Evolutionary conservation across 257 asterid species (phyloP).

Genomic region (Solanum arcanum): DNA sequence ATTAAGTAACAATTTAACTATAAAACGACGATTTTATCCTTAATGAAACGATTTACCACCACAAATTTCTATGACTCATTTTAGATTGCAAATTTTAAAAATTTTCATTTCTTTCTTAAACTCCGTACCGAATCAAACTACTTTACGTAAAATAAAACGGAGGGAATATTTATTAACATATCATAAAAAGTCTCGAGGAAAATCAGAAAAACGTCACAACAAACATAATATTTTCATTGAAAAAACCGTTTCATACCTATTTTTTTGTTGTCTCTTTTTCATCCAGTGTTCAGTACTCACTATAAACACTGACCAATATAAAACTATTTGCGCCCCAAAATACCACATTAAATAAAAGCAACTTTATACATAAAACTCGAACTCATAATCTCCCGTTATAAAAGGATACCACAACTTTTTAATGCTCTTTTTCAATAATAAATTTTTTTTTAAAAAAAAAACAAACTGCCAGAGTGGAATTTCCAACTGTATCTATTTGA

Average conservation of each 20-base stretch:
- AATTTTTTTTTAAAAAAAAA: background rate
- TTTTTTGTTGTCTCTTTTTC: background rate
- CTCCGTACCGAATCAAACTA: no score
- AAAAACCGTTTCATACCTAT: background rate
- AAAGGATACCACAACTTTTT: background rate
- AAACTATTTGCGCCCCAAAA: no score
- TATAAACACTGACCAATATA: no score
- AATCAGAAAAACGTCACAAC: background rate
- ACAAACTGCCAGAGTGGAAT: background rate
- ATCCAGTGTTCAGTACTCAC: accelerated
- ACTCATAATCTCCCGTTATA: background rate
- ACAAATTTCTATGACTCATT: no score
- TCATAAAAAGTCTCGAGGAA: background rate
- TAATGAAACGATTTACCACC: no score
- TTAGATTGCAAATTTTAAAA: no score
- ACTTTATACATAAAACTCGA: background rate
- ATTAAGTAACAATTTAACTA: no score
- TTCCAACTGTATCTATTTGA: background rate
- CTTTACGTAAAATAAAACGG: no score
- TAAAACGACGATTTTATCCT: no score
- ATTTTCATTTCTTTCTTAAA: no score
- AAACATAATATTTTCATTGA: background rate
- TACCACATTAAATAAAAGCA: background rate
- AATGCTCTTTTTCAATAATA: background rate
- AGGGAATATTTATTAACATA: background rate